Base-by-base conservation (phyloP, 2,329 filamentous ascomycete genomes). In the Emergomyces pasteurianus region DNA sequence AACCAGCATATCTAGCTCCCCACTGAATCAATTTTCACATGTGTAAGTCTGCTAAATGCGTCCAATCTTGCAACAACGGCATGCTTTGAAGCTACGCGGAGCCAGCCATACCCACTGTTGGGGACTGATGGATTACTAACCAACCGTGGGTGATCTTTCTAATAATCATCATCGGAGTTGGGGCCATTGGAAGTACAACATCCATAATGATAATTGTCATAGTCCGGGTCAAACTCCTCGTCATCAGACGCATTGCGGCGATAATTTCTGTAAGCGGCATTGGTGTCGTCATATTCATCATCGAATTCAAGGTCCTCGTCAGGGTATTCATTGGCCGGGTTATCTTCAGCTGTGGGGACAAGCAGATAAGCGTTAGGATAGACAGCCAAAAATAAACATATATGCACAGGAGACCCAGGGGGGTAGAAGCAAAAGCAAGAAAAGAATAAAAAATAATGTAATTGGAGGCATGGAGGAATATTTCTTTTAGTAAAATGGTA, bases 271-370 rank as follows among this genome's bases (percentile, higher is more conserved):
- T 75, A 75, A 21, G 71, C 67, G n/a, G 73, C 70, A 46, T 69
- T 66, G 1, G 69, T 69, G 58, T 75, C 72, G 52, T 75, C 74
- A 54, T 72, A 74, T 54, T 80, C 77, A 55, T 80, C 78, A n/a
- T 76, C 75, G 47, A 75, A 76, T 5, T 74, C 75, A 38, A 78
- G 68, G 58, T 80, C 78, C 62, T 80, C 78, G 60, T 80, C 78
- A 0, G 78, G 78, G 64, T 80, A 80, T 63, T 80, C 78, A 65
- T 80, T 80, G 55, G 75, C 75, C 31, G 77, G 78, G 63, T 79
- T 76, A 62, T 79, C 77, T 64, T 80, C 78, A 38, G 78, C 78
- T 79, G 62, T 60, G 38, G 9, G 23, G 8, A 2, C 28, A 21
- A 9, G 9, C 10, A 28, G 21, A 14, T 36, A 49, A 40, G 53